Evolutionary conservation across 2,329 filamentous ascomycete genomes (phyloP), one percentile per base, ranked within the genome.

Genomic region (Sclerotinia nivalis): DNA sequence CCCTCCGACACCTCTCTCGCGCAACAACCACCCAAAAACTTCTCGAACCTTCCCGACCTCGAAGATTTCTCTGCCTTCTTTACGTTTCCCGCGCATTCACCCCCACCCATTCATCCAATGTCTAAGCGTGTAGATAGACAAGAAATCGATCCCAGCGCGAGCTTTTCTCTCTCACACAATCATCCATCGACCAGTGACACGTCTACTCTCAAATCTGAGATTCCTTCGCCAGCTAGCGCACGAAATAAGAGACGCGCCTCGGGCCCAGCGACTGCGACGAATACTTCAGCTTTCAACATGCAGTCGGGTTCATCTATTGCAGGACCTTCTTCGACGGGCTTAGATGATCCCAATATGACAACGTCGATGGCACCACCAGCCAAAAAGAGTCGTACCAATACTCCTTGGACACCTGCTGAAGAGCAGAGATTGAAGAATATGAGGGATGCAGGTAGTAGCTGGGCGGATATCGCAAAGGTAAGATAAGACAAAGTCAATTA

Each of bases 381-480:
- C 61, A 99, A 98, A 84, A 97, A 97, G 84, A 96, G 93, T 77
- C 87, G 96, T 71, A 98, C 96, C n/a, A 99, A 99, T 79, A 99
- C 96, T 3, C 96, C 96, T 0, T 99, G 96, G 96, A 97, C 94
- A 2, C 93, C 95, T 2, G 92, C 92, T 47, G 96, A 99, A 80
- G 96, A 99, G 81, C 88, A 95, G 79, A 86, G 93, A 59, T 83
- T 99, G 75, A 98, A 98, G 84, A 89, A 91, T 74, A 96, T 99
- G 93, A 88, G 96, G 77, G 96, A 98, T 80, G 88, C 90, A 1
- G 94, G 95, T 15, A 94, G 92, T 76, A 97, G 92, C 78, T 99
- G 96, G 96, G 96, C 93, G 62, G 96, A 98, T 78, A 99, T 99
- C 78, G 96, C 95, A 75, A 98, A 98, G 89, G 94, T 96, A 76